Percentiles rank a stretch among this genome's conserved stretches.
These are phyloP conservation scores for Lentithecium fluviatile DNA, from an alignment of 495 filamentous ascomycete species.

Conservation along the genomic window DNA sequence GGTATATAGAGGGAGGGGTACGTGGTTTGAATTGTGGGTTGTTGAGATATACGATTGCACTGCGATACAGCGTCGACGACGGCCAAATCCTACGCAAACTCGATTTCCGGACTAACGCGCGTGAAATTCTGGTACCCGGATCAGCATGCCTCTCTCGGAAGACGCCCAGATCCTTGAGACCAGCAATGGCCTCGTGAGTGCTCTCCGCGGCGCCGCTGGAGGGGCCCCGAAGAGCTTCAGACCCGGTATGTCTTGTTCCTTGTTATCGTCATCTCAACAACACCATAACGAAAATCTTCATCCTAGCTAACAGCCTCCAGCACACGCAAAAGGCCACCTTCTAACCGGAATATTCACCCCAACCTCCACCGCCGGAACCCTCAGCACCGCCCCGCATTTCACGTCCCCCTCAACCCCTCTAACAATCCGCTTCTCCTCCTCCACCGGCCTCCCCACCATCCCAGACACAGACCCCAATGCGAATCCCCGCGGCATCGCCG, in stretches of 20 bases:
- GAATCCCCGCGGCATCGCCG: slow-evolving; percentile 52
- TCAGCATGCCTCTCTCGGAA: slow-evolving; percentile 33
- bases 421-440: slow-evolving; percentile 53
- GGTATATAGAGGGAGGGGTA: background rate
- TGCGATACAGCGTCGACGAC: background rate
- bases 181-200: slow-evolving; percentile 41
- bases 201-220: slow-evolving; percentile 44
- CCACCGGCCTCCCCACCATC: slow-evolving; percentile 53
- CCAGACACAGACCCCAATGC: slow-evolving; percentile 52
- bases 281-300: background rate
- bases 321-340: slow-evolving; percentile 53
- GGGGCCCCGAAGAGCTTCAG: slow-evolving; percentile 50
- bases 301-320: slow-evolving; percentile 32
- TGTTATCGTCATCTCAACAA: background rate
- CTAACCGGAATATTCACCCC: slow-evolving; percentile 54
- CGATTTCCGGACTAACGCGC: background rate
- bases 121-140: background rate
- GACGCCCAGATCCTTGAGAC: slow-evolving; percentile 45
- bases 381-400: slow-evolving; percentile 54
- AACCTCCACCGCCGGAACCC: slow-evolving; percentile 43
- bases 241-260: slow-evolving; percentile 42
- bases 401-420: slow-evolving; percentile 48
- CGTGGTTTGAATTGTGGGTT: background rate
- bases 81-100: background rate
- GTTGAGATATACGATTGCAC: background rate